phyloP scores from a whole-genome alignment of 495 filamentous ascomycete genomes.

The Trichoderma reesei region DNA sequence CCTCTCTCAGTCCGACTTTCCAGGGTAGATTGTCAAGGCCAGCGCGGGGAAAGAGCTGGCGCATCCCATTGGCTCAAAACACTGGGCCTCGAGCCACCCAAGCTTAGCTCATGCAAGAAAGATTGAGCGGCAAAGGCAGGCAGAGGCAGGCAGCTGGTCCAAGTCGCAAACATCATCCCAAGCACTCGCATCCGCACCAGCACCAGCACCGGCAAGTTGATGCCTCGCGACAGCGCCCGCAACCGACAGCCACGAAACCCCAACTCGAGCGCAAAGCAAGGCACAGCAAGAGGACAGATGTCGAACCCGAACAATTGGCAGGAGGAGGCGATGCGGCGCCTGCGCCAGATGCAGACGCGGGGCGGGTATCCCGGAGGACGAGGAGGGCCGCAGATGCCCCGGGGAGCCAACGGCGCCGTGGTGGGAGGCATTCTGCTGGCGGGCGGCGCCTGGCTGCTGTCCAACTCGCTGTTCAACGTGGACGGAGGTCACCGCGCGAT shows the following conservation, averaged over 20 bases:
- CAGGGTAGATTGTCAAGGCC: background rate
- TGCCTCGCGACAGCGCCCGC: background rate
- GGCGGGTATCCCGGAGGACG: slow-evolving; percentile 28
- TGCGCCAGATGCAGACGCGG: slow-evolving; percentile 10
- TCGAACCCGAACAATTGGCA: slow-evolving; percentile 10
- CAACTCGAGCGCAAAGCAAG: background rate
- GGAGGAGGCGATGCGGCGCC: slow-evolving; percentile 11
- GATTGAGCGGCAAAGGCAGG: background rate
- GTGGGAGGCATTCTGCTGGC: slow-evolving; percentile 44
- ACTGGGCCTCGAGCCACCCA: background rate
- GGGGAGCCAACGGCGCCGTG: slow-evolving; percentile 23
- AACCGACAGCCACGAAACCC: background rate
- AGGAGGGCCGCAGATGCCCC: slow-evolving; percentile 23
- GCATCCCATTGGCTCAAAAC: background rate
- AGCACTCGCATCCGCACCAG: background rate
- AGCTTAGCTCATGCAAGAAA: background rate
- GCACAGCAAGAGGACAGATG: background rate
- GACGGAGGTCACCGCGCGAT: slow-evolving; percentile 98
- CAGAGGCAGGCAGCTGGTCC: background rate
- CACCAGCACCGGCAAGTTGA: background rate
- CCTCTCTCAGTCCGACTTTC: background rate
- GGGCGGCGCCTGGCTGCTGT: slow-evolving; percentile 53
- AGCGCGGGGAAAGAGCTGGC: slow-evolving; percentile 3
- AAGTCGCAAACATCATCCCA: background rate
- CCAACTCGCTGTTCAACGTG: slow-evolving; percentile 95